Conservation (phyloP, 805 yeast species). For the Hanseniaspora osmophila region DNA sequence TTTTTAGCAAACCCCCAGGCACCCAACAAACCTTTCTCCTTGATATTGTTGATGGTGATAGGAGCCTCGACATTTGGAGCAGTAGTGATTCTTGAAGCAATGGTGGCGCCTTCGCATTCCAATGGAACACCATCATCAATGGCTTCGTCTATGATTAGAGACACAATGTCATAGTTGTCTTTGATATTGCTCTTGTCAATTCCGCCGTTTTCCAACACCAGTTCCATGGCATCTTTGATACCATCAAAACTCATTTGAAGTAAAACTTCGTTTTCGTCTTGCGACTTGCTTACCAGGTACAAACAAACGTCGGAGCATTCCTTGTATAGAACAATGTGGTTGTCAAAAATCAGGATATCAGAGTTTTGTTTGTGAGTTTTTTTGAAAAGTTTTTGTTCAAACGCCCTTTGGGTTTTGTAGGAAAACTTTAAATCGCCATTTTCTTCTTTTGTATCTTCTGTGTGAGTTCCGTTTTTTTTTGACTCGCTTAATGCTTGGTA, state of each 20-base stretch:
- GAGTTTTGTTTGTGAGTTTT: constrained; percentile 70
- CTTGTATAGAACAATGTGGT: constrained; percentile 72
- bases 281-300: constrained; percentile 37
- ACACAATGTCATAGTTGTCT: constrained; percentile 74
- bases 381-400: constrained; percentile 55
- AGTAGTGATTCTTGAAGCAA: constrained; percentile 82
- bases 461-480: constrained; percentile 14
- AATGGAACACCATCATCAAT: constrained; percentile 87
- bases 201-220: constrained; percentile 40
- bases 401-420: constrained; percentile 53
- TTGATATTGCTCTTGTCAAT: constrained; percentile 67
- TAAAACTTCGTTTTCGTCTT: constrained; percentile 77
- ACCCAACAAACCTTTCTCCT: constrained; percentile 64
- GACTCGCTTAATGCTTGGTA: constrained; percentile 5
- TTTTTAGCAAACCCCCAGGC: constrained; percentile 83
- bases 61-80: constrained; percentile 62
- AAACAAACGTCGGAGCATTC: constrained; percentile 65
- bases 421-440: constrained; percentile 23
- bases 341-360: constrained; percentile 70
- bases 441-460: constrained; percentile 11
- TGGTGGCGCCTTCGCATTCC: constrained; percentile 76
- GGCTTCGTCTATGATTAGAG: constrained; percentile 80
- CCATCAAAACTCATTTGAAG: constrained; percentile 65
- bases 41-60: constrained; percentile 41
- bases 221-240: constrained; percentile 67